Percentiles rank a stretch among this genome's conserved stretches.
Conservation (phyloP, 805 yeast genomes). For the Zygosaccharomyces pseudorouxii region DNA sequence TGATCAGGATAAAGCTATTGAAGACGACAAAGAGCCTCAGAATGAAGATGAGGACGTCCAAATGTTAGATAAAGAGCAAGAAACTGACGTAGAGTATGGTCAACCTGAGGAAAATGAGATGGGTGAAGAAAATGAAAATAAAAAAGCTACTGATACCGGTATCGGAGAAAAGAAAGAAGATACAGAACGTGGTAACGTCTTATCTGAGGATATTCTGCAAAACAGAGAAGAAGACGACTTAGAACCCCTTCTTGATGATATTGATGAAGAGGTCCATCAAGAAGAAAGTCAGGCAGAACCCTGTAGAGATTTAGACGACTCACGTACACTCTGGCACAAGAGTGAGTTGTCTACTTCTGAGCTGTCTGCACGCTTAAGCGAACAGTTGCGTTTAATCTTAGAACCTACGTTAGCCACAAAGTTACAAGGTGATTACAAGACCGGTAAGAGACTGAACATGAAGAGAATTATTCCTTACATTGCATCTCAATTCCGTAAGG, state of each 20-base stretch:
- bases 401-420: slow-evolving; percentile 98
- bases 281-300: slow-evolving; percentile 36
- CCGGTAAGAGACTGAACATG: slow-evolving; percentile 96
- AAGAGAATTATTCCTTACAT: slow-evolving; percentile 95
- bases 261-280: slow-evolving; percentile 32
- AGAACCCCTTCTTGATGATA: slow-evolving; percentile 33
- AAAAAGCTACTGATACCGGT: slow-evolving; percentile 46
- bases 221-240: slow-evolving; percentile 29
- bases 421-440: slow-evolving; percentile 89
- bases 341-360: slow-evolving; percentile 86
- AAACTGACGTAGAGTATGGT: slow-evolving; percentile 16
- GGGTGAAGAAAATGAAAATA: slow-evolving; percentile 27
- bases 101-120: slow-evolving; percentile 18
- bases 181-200: slow-evolving; percentile 17
- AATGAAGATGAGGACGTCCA: slow-evolving; percentile 36
- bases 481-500: slow-evolving; percentile 95
- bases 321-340: slow-evolving; percentile 73
- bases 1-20: slow-evolving; percentile 77
- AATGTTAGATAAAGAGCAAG: slow-evolving; percentile 34
- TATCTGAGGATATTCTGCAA: slow-evolving; percentile 15
- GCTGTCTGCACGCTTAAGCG: slow-evolving; percentile 80
- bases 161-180: slow-evolving; percentile 43
- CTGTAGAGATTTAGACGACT: slow-evolving; percentile 54
- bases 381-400: slow-evolving; percentile 84
- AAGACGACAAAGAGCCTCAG: slow-evolving; percentile 49